Evolutionary conservation across 129 eudicot genomes (phyloP), one percentile per base, ranked within the genome.

Genomic region (Tanacetum coccineum): DNA sequence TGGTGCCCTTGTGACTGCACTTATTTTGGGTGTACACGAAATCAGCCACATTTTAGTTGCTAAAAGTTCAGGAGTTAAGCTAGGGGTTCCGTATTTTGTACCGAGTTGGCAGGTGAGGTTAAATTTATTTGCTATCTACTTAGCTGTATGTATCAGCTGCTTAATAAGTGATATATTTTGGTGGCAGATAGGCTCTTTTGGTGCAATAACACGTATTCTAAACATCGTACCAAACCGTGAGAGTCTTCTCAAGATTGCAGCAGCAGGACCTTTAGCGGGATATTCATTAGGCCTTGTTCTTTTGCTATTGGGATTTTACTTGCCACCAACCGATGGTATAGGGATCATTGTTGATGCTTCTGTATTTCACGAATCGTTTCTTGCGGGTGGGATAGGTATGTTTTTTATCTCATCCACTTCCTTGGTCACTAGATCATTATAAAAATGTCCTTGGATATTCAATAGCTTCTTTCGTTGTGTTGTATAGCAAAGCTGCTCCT

Each of bases 121-220:
- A 55, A 60, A 52, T 20, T 70, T 49, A 13, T 53, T 17, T 73
- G 64, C 52, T 44, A 21, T 40, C 18, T 13, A 59, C 42, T 26
- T 28, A 59, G 45, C 2, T 4, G 30, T 59, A 28, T 59, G 13
- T 59, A 40, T 59, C 42, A 22, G 20, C 9, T 59, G 45, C 45
- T 59, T 9, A 14, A 13, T 59, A 59, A 28, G 0, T 13, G 81
- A 78, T 64, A 67, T 79, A 14, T 48, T 75, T 77, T 75, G 82
- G 74, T 80, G 97, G 81, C 99, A 94, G 99, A 94, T 94, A 84
- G 99, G 99, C 81, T 94, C 95, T 22, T 94, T 82, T 74, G 99
- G 99, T 77, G 87, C 87, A 49, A 94, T 94, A 70, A 94, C 99
- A 68, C 79, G 99, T 84, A 87, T 94, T 45, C 55, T 78, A 64